Conservation (phyloP, 331 rosid genomes). For the Rosa hybrid region DNA sequence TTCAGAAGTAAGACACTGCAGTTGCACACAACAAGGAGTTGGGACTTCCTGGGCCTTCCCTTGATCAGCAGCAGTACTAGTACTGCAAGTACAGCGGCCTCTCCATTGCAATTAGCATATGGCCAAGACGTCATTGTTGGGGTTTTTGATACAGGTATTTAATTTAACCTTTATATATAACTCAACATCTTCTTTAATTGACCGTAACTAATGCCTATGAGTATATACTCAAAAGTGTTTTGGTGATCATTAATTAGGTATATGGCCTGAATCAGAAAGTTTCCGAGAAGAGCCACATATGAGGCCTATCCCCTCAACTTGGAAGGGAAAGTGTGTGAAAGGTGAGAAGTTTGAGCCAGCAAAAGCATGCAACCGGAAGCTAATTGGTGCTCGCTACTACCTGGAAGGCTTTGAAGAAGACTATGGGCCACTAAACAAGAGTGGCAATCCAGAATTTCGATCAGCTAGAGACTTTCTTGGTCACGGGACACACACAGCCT, state of each 20-base stretch:
- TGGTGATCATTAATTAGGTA: constrained; percentile 27
- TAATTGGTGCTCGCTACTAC: constrained; percentile 63
- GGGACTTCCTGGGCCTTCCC: constrained; percentile 59
- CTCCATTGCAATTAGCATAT: constrained; percentile 32
- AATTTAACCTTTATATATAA: not conserved
- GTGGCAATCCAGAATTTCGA: constrained; percentile 35
- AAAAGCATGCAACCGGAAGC: constrained; percentile 52
- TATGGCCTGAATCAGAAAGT: constrained; percentile 65
- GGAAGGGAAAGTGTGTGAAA: constrained; percentile 54
- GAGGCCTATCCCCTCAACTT: constrained; percentile 43
- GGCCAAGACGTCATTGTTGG: constrained; percentile 50
- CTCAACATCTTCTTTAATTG: not conserved
- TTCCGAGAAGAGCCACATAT: constrained; percentile 41
- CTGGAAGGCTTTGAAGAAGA: constrained; percentile 45
- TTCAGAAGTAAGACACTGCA: constrained; percentile 44
- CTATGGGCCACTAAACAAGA: constrained; percentile 34
- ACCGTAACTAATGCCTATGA: not conserved
- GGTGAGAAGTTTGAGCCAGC: constrained; percentile 48
- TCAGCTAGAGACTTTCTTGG: constrained; percentile 57
- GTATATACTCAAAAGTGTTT: not conserved
- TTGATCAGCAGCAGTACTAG: constrained; percentile 23
- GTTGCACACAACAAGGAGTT: constrained; percentile 60
- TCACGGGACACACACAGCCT: constrained; percentile 70
- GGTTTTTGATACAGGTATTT: constrained; percentile 54
- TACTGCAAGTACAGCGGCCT: not conserved